Conservation (phyloP, 2,329 filamentous ascomycete genomes). For the Ceratocystis lukuohia region DNA sequence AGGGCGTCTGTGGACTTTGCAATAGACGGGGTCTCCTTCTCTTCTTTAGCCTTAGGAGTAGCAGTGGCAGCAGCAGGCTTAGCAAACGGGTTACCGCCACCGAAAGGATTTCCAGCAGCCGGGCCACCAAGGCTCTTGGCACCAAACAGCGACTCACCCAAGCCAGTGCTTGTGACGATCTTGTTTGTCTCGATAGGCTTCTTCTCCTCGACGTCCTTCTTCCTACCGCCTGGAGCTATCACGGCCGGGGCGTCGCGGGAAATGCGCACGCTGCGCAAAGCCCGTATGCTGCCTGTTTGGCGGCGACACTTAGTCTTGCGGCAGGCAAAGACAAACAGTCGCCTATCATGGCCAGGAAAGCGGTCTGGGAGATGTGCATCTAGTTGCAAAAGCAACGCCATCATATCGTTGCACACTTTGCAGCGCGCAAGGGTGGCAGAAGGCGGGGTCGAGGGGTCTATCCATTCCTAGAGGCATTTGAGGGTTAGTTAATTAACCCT, state of each 20-base stretch:
- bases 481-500: constrained; percentile 15
- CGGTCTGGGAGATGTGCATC: constrained; percentile 78
- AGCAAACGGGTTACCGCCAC: constrained; percentile 42
- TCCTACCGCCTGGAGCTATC: constrained; percentile 23
- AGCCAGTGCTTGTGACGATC: constrained; percentile 25
- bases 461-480: constrained; percentile 57
- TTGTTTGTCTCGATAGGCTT: constrained; percentile 26
- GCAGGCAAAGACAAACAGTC: constrained; percentile 79
- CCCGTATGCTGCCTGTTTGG: constrained; percentile 69
- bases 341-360: constrained; percentile 75
- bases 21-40: constrained; percentile 19
- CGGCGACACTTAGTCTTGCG: constrained; percentile 63
- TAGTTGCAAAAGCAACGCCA: constrained; percentile 77
- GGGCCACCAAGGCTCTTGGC: constrained; percentile 35
- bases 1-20: constrained; percentile 28
- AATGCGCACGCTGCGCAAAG: constrained; percentile 53
- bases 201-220: constrained; percentile 28
- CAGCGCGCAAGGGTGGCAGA: constrained; percentile 70
- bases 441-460: constrained; percentile 56
- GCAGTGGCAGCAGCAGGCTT: constrained; percentile 26
- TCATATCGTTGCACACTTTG: constrained; percentile 70
- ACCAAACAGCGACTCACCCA: constrained; percentile 61
- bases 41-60: constrained; percentile 13
- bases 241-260: constrained; percentile 30
- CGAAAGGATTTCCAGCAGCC: constrained; percentile 41